Evolutionary conservation across 768 basidiomycete genomes (phyloP), one percentile per base, ranked within the genome.

Genomic region (Floccularia luteovirens): DNA sequence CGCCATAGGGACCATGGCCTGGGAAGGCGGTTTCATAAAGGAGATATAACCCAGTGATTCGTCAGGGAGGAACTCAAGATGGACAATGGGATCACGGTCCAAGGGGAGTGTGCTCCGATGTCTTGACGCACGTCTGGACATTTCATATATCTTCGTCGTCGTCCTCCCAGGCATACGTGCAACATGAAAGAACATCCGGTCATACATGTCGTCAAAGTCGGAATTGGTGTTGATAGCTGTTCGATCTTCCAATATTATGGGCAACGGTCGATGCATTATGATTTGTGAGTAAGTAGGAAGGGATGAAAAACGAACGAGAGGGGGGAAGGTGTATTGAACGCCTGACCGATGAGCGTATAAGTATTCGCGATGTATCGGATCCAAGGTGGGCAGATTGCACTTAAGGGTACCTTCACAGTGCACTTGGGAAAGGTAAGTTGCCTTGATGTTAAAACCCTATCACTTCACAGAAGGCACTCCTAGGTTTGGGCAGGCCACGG

Each of bases 121-220:
- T 7, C 75, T 72, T 16, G 79, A 74, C 32, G 79, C 75, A 13
- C 82, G 78, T 35, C 75, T 72, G 31, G 67, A 67, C 72, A 84
- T 82, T 50, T 71, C 69, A 55, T 81, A 83, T 37, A 87, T 71
- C 54, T 74, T 73, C 5, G 78, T 69, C 0, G 62, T 60, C 17
- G 57, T 51, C 10, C 53, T 54, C 7, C 67, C 69, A 3, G 77
- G 72, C 16, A 64, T 58, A 2, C 73, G 70, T 4, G 71, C 58
- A 24, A 86, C 68, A 43, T 77, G 80, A 37, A 82, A 69, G 63
- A 82, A 86, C 46, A 77, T 60, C 40, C 84, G 75, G 58, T 88
- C 84, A 53, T 86, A 87, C 48, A 85, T 73, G 49, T 88, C 84
- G 53, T 84, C 82, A 46, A 77, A 86, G 64, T 88, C 82, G 1